Base-by-base conservation (phyloP, 2,329 filamentous ascomycete species). In the Didymella pomorum region DNA sequence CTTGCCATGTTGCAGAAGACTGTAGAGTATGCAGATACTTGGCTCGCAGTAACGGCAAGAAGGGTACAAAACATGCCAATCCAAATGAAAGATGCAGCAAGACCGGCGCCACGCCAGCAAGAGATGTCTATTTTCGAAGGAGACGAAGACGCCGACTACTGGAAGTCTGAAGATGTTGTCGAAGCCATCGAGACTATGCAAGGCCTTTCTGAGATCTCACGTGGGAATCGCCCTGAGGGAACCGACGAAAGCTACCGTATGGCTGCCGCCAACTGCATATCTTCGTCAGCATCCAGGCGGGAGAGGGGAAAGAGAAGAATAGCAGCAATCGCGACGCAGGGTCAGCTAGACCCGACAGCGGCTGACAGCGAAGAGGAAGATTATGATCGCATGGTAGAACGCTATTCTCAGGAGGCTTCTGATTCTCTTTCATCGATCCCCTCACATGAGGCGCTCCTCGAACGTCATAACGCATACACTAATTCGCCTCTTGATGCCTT, bases 61-160 rank as follows among this genome's bases (percentile, higher is more conserved):
- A 50, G 54, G 6, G 26, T 57, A 4, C 39, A 18, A 26, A 35
- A 47, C 20, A 16, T 21, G 25, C 42, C 54, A 16, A 7, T 33
- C 14, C 46, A 37, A n/a, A 46, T 18, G 11, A 31, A 26, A 9
- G 12, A 2, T 33, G n/a, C 23, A 21, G 18, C n/a, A 4, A 5
- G n/a, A n/a, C 16, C 18, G 7, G 23, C n/a, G 20, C 7, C 23
- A n/a, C 16, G 12, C 9, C 23, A 6, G 18, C 11, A 9, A 31
- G 23, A 45, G 8, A 1, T 26, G 31, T 10, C 23, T 28, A 2
- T 20, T 23, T 3, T 21, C 12, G 6, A 28, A 10, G 25, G 41
- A 10, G 16, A 18, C n/a, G 23, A 39, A 16, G 23, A 46, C 5
- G 29, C 9, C 25, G 14, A 25, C 11, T 11, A 25, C 4, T 25